Conservation (phyloP, 306 rosid species). For the Dalbergia cochinchinensis region DNA sequence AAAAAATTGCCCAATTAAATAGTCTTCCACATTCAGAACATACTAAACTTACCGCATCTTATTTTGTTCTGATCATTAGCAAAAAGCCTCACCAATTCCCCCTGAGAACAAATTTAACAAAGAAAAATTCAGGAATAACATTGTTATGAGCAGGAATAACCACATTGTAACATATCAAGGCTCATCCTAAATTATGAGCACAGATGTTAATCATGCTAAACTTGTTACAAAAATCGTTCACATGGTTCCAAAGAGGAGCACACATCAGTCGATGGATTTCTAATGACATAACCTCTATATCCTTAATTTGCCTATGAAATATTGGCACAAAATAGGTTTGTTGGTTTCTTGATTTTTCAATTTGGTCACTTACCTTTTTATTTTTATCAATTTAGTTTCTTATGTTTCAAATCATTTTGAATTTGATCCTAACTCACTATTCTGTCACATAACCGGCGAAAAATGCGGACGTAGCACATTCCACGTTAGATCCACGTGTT, state of each 20-base stretch:
- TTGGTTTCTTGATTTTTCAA: too few species aligned
- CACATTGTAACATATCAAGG: neutral
- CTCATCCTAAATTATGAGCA: neutral
- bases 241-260: neutral
- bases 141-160: neutral
- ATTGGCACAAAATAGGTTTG: neutral
- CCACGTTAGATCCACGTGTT: too few species aligned
- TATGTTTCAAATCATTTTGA: too few species aligned
- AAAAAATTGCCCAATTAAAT: slow-evolving; percentile 3
- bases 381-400: too few species aligned
- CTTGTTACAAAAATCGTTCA: neutral
- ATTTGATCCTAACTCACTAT: too few species aligned
- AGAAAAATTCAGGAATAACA: slow-evolving; percentile 29
- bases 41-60: slow-evolving; percentile 76
- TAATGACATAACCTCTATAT: neutral
- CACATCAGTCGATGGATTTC: neutral
- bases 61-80: slow-evolving; percentile 96
- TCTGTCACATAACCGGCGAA: too few species aligned
- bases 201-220: neutral
- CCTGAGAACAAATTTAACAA: slow-evolving; percentile 62
- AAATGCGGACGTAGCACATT: too few species aligned
- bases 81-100: slow-evolving; percentile 85
- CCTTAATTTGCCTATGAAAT: neutral
- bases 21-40: slow-evolving; percentile 34
- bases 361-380: too few species aligned